Base-by-base conservation (phyloP, 768 basidiomycete genomes). In the Daedaleopsis nitida region DNA sequence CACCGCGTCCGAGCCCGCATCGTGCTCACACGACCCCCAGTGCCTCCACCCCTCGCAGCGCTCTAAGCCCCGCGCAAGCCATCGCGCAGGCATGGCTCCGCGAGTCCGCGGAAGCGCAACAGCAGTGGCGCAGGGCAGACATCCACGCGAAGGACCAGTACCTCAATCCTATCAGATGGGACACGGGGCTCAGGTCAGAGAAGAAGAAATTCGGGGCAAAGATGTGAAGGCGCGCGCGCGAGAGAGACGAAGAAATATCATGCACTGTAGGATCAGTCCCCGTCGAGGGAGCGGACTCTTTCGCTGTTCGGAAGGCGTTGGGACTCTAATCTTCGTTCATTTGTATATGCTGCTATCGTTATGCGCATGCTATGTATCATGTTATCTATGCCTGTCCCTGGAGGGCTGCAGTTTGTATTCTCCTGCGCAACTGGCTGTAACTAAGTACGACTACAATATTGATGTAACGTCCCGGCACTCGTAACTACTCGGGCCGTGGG, bases 81-180 rank as follows among this genome's bases (percentile, higher is more conserved):
- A 89, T 91, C 70, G 86, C 85, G 38, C 83, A 86, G 44, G 85
- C 85, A 56, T 90, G 89, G 89, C 82, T 80, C 69, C 74, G 77
- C 51, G 85, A 88, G 73, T 81, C 84, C n/a, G 60, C 71, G 14
- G 83, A 87, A 72, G 83, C 75, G 64, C 81, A 87, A 70, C 80
- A 83, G 55, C 77, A 73, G 63, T 91, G 88, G 89, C 75, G 78
- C 58, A 80, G 83, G 55, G 81, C 80, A 58, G 81, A 82, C 61
- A 78, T 81, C 57, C 81, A 78, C 64, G 72, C 74, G 51, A 78
- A 66, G 69, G 72, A 78, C 67, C 77, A 79, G 53, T 89, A 83
- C 69, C 70, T 64, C 23, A 65, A 74, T 19, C 67, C 79, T 43
- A 70, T 75, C 55, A 75, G 77, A 17, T 69, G 69, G 70, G 52